Conservation (phyloP, 805 yeast species). For the Saturnispora bothae region DNA sequence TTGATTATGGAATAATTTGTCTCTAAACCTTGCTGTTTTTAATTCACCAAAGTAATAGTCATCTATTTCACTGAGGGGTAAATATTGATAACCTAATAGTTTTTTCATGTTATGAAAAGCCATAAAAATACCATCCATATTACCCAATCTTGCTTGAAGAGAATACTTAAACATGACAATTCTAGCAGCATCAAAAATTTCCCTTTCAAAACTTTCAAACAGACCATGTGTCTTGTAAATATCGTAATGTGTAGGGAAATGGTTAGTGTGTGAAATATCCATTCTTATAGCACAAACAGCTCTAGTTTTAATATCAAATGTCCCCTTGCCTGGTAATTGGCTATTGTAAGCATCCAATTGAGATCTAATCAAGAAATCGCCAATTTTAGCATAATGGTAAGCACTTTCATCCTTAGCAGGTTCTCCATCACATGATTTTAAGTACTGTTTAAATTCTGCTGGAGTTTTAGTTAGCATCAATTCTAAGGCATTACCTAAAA, state of each 20-base stretch:
- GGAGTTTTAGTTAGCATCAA: conserved; percentile 55
- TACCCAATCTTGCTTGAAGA: conserved; percentile 87
- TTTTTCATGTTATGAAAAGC: conserved; percentile 79
- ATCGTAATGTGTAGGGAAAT: conserved; percentile 56
- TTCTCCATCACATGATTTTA: conserved; percentile 11
- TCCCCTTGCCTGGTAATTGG: conserved; percentile 78
- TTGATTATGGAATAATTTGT: conserved; percentile 3
- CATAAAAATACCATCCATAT: conserved; percentile 92
- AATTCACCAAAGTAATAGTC: conserved; percentile 40
- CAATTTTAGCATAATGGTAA: conserved; percentile 66
- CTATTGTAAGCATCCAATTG: conserved; percentile 78
- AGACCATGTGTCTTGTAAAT: conserved; percentile 51
- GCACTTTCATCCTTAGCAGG: conserved; percentile 12
- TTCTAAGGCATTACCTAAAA: conserved; percentile 75
- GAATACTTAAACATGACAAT: conserved; percentile 76
- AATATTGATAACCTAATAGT: conserved; percentile 84
- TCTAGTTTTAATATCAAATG: conserved; percentile 85
- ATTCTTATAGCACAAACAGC: conserved; percentile 82
- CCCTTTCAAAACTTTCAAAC: conserved; percentile 76
- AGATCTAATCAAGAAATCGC: conserved; percentile 71
- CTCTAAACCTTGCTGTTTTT: conserved; percentile 1
- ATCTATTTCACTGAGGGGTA: conserved; percentile 69
- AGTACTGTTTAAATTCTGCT: conserved; percentile 36
- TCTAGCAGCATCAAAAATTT: conserved; percentile 61
- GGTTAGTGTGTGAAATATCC: conserved; percentile 48